Evolutionary conservation across 331 rosid genomes (phyloP).

Genomic region (Malus hybrid): DNA sequence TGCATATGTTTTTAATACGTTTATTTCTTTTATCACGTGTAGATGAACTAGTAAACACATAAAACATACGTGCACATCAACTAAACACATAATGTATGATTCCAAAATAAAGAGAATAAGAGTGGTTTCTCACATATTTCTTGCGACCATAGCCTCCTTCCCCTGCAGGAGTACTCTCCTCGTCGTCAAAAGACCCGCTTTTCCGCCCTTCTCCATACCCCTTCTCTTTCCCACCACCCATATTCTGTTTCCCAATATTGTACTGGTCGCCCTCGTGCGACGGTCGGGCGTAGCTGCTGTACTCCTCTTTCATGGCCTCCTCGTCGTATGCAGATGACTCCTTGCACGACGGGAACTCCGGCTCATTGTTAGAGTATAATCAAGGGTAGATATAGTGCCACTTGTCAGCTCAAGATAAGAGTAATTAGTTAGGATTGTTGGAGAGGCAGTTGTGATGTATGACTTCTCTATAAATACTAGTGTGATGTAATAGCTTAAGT

Average conservation of each 20-base stretch:
- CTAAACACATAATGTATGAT: background rate
- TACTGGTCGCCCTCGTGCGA: background rate
- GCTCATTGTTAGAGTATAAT: background rate
- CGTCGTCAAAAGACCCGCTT: background rate
- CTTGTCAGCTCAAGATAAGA: too few relatives aligned
- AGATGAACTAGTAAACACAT: background rate
- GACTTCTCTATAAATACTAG: too few relatives aligned
- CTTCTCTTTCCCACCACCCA: too few relatives aligned
- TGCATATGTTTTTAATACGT: too few relatives aligned
- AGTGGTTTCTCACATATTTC: background rate
- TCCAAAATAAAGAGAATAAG: background rate
- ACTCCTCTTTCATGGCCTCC: background rate
- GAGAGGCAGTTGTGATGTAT: too few relatives aligned
- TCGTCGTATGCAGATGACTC: background rate
- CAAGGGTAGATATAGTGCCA: too few relatives aligned
- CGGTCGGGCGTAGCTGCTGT: background rate
- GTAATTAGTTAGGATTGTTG: too few relatives aligned
- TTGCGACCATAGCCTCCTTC: constrained; percentile 10
- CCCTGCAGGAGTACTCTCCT: background rate
- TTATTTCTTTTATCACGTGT: background rate
- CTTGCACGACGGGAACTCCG: background rate
- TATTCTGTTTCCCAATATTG: background rate
- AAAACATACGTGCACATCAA: background rate
- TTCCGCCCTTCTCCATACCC: background rate
- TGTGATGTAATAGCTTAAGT: too few relatives aligned